Base-by-base conservation (phyloP, 306 rosid species). In the Dryas drummondii region DNA sequence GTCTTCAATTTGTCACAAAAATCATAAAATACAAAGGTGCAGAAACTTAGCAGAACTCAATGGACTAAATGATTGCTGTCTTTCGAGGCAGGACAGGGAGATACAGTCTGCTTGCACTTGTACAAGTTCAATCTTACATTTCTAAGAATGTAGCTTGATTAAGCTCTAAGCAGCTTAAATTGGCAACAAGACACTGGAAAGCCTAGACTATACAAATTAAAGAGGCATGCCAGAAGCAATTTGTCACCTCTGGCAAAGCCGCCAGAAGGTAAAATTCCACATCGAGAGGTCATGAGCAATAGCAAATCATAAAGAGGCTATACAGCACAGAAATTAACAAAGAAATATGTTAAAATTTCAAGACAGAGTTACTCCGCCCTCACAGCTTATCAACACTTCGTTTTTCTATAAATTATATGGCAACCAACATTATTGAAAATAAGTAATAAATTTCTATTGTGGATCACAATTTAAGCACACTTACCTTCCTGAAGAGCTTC, bases 401-500 rank as follows among this genome's bases (percentile, higher is more conserved):
- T 42, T 19, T 56, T 16, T 14, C 27, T 12, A 44, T 19, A 71
- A 40, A 19, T 11, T 17, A 17, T 46, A 55, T 66, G 27, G 14
- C 11, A 53, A n/a, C 40, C 51, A 17, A 3, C 4, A 6, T 70
- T 51, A 46, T 22, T 1, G 59, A 27, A 44, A 19, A 56, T 75
- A 27, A 41, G 27, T 52, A n/a, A 6, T 60, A 57, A 65, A 37
- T 45, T 9, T n/a, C 15, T 19, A 8, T 4, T 48, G 54, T 9
- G 10, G 13, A 16, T 11, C 61, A 57, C 37, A 32, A 32, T 42
- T 22, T 12, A 74, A 48, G 52, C 72, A 75, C n/a, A 13, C 56
- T 82, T 81, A 96, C 97, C 99, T 79, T 96, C 98, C 83, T 90
- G 97, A 78, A 96, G 98, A 77, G 97, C 97, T 68, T 76, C 83